These are phyloP conservation scores for Linnemannia elongata DNA, from an alignment of 192 early-diverging fungal species.

Conservation along the genomic window DNA sequence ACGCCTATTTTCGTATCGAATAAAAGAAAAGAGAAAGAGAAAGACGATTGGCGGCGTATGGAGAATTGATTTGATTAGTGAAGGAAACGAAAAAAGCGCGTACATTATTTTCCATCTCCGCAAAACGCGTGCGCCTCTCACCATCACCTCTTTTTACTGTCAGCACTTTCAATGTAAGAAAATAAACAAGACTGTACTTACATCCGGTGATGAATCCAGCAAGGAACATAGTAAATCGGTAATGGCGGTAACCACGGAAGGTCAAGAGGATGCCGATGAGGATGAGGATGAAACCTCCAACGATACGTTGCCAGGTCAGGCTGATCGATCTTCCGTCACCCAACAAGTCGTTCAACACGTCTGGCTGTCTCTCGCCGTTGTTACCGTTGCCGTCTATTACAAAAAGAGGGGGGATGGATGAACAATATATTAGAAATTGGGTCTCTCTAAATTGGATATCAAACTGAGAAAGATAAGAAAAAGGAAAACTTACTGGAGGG, in stretches of 20 bases:
- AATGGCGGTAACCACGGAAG: slow-evolving; percentile 47
- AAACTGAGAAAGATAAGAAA: neutral
- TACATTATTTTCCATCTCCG: neutral
- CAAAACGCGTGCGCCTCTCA: neutral
- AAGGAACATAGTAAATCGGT: slow-evolving; percentile 42
- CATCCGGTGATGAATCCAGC: slow-evolving; percentile 39
- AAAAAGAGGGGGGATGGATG: neutral
- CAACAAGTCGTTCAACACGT: neutral
- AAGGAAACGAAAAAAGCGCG: neutral
- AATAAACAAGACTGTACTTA: neutral
- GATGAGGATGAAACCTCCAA: slow-evolving; percentile 26
- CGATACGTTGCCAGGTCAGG: slow-evolving; percentile 43
- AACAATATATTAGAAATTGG: neutral
- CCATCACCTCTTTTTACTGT: neutral
- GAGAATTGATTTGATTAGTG: neutral
- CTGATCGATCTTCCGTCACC: neutral
- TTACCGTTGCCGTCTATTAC: neutral
- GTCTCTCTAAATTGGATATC: neutral
- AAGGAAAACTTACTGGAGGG: neutral
- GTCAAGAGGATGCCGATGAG: slow-evolving; percentile 27
- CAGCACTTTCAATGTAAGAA: no score
- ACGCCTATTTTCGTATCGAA: slow-evolving; percentile 5
- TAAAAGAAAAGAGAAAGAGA: neutral
- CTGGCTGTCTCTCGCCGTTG: neutral
- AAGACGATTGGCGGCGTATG: neutral